Evolutionary conservation across 805 yeast species (phyloP), one percentile per base, ranked within the genome.

Genomic region (Sugiyamaella marilandica): DNA sequence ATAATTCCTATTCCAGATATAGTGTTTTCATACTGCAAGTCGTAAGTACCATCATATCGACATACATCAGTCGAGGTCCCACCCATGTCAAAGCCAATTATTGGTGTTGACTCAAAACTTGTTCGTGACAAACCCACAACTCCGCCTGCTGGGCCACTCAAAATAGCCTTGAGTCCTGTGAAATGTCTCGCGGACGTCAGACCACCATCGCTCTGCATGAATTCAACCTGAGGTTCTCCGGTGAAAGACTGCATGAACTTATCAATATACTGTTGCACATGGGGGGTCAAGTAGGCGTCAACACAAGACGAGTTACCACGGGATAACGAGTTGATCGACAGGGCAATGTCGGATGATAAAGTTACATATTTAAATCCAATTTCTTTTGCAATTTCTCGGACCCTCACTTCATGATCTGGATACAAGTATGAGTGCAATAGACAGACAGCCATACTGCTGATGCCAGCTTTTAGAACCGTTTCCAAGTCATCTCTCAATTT

Each of bases 141-240:
- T 47, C 98, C 98, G 37, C 97, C 98, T 8, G 97, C 98, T 1
- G 98, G 98, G 1, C 98, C 98, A 1, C 96, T 87, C 37, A 91
- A 70, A 48, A 91, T 86, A 2, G 97, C 95, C 60, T 82, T 78
- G 34, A 91, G 73, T 1, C 98, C 98, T 0, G 96, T 83, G 66
- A 91, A 91, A 48, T 80, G 77, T 24, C 80, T 74, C 59, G 92
- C 89, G 53, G 88, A 88, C 24, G 89, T 89, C 55, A 91, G 76
- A 2, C 97, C 97, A 54, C 98, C 98, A 67, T 91, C 96, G n/a
- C 95, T 85, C 70, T 91, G 96, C 97, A 91, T 91, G 68, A 92
- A 91, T 49, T 62, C 56, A 55, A 51, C 69, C 58, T 50, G 61
- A 26, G 59, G 56, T 1, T 65, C 67, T 8, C 63, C 57, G 10